Conservation (phyloP, 352 stramenopile genomes). For the Aphanomyces stellatus region DNA sequence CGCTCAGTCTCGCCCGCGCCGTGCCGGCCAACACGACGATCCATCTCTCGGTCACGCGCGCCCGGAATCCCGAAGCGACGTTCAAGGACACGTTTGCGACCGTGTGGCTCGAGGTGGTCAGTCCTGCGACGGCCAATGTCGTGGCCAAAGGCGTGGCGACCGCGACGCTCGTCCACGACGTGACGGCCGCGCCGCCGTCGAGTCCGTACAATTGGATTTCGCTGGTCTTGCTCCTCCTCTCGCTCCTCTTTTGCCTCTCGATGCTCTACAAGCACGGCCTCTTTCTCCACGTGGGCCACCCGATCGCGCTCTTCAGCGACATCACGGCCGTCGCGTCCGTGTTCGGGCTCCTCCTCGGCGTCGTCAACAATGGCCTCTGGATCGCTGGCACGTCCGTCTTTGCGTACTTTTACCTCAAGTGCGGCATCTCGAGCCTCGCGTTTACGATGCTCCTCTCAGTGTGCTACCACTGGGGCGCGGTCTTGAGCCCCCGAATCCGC, state of each 20-base stretch:
- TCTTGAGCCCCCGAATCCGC: slow-evolving; percentile 66
- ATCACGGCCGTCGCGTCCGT: slow-evolving; percentile 80
- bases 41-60: neutral
- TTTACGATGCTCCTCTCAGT: slow-evolving; percentile 85
- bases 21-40: neutral
- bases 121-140: neutral
- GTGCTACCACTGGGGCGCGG: slow-evolving; percentile 82
- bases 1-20: neutral
- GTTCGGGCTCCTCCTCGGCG: slow-evolving; percentile 52
- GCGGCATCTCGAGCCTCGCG: slow-evolving; percentile 70
- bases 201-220: slow-evolving; percentile 86
- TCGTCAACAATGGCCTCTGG: slow-evolving; percentile 84
- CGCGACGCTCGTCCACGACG: neutral
- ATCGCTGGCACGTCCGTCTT: slow-evolving; percentile 26
- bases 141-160: neutral
- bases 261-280: slow-evolving; percentile 78
- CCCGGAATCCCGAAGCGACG: neutral
- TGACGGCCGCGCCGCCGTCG: slow-evolving; percentile 8
- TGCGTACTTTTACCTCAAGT: slow-evolving; percentile 77
- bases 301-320: slow-evolving; percentile 81
- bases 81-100: slow-evolving; percentile 2
- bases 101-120: neutral
- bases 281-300: slow-evolving; percentile 33
- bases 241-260: slow-evolving; percentile 69
- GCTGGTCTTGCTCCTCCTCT: slow-evolving; percentile 75